Percentiles rank a stretch among this genome's conserved stretches.
Evolutionary conservation across 495 filamentous ascomycete species (phyloP).

Genomic region (Tuber calosporum): DNA sequence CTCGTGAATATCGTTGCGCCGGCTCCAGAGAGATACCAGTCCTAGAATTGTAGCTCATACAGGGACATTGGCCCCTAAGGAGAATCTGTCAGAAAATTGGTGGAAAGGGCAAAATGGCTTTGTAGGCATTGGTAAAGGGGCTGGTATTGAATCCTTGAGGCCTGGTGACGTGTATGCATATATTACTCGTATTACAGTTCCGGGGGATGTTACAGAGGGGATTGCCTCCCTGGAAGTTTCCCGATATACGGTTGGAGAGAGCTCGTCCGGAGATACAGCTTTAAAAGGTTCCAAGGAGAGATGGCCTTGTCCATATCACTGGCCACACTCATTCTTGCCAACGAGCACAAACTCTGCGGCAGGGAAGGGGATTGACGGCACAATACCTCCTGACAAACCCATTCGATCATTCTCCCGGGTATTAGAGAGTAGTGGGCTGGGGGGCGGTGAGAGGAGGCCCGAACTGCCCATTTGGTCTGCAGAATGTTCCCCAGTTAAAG

Average conservation of each 20-base stretch:
- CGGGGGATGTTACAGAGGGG: not conserved
- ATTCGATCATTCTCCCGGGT: not conserved
- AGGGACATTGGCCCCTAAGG: constrained; percentile 30
- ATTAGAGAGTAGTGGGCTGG: not conserved
- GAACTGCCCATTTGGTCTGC: not conserved
- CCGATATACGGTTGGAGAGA: not conserved
- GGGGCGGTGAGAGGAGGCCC: not conserved
- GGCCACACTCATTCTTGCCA: not conserved
- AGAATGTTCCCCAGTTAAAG: not conserved
- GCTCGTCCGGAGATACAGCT: not conserved
- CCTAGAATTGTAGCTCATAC: constrained; percentile 34
- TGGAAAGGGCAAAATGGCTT: not conserved
- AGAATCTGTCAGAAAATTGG: constrained; percentile 6
- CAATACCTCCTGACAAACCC: not conserved
- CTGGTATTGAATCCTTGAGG: not conserved
- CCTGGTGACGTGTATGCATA: not conserved
- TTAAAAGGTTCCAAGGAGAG: not conserved
- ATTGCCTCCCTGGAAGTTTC: not conserved
- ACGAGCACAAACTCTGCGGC: not conserved
- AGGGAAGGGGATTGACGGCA: not conserved
- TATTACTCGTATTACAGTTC: too few relatives aligned
- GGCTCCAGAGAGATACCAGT: constrained; percentile 1
- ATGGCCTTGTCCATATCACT: not conserved
- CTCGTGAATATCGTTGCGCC: constrained; percentile 27
- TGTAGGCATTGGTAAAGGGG: not conserved